Conservation (phyloP, 305 asterid genomes). For the Fraxinus nigra region DNA sequence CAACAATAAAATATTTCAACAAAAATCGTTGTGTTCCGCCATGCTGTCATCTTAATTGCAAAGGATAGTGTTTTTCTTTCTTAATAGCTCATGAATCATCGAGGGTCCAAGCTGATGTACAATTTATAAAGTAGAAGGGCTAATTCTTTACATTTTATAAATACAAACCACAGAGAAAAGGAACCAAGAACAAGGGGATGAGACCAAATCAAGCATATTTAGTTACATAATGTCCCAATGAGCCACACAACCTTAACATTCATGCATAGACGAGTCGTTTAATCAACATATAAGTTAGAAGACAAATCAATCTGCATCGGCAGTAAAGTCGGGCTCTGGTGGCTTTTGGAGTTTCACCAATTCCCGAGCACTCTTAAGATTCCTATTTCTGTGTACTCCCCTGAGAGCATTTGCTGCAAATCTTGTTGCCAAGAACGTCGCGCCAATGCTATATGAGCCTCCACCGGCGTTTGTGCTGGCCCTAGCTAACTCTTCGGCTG, state of each 20-base stretch:
- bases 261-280: slow-evolving; percentile 4
- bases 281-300: slow-evolving; percentile 16
- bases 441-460: slow-evolving; percentile 76
- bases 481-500: slow-evolving; percentile 49
- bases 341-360: slow-evolving; percentile 91
- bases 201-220: neutral
- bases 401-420: slow-evolving; percentile 97
- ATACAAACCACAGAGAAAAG: too few species aligned
- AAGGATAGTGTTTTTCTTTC: neutral
- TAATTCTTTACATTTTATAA: slow-evolving; percentile 23
- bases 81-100: neutral
- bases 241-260: slow-evolving; percentile 21
- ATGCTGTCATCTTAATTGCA: neutral
- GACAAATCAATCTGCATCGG: slow-evolving; percentile 67
- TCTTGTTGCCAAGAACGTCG: slow-evolving; percentile 78
- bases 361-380: slow-evolving; percentile 82
- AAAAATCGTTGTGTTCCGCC: too few species aligned
- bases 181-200: neutral
- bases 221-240: neutral
- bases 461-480: slow-evolving; percentile 43
- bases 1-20: too few species aligned
- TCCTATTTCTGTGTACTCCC: slow-evolving; percentile 90
- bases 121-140: neutral
- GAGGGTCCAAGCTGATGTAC: slow-evolving; percentile 14
- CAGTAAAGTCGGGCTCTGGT: slow-evolving; percentile 95